phyloP scores from a whole-genome alignment of 2,329 filamentous ascomycete genomes.

The Colletotrichum sp. region DNA sequence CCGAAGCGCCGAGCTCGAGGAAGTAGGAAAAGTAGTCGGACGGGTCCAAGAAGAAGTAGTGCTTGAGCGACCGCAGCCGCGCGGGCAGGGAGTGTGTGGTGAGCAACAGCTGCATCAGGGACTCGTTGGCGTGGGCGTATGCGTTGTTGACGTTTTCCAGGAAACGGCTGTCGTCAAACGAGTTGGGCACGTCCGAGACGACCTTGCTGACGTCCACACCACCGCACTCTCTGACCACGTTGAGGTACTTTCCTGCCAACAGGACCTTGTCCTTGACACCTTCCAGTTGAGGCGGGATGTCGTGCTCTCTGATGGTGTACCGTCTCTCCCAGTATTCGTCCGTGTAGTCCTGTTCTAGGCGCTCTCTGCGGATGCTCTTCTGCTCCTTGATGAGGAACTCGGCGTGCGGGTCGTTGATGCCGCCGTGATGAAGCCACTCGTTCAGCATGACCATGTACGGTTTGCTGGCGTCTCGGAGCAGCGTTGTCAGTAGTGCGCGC shows the following conservation, averaged over 20 bases:
- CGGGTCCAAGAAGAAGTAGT: slow-evolving; percentile 98
- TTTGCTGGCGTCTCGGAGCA: slow-evolving; percentile 86
- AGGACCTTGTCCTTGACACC: slow-evolving; percentile 93
- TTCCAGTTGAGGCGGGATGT: slow-evolving; percentile 91
- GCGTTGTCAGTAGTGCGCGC: slow-evolving; percentile 77
- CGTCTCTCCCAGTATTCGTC: slow-evolving; percentile 99
- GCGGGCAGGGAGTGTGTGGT: slow-evolving; percentile 92
- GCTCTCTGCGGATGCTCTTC: slow-evolving; percentile 90
- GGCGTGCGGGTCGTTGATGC: slow-evolving; percentile 89
- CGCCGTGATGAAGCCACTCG: slow-evolving; percentile 96
- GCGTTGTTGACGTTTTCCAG: slow-evolving; percentile 95
- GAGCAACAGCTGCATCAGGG: slow-evolving; percentile 85
- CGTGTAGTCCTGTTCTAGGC: slow-evolving; percentile 93
- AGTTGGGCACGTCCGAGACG: slow-evolving; percentile 85
- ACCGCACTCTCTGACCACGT: slow-evolving; percentile 95
- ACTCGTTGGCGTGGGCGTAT: slow-evolving; percentile 95
- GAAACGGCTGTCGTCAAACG: slow-evolving; percentile 91
- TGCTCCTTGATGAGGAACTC: slow-evolving; percentile 97
- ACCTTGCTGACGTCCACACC: slow-evolving; percentile 93
- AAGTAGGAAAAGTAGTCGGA: slow-evolving; percentile 99
- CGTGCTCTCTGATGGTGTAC: slow-evolving; percentile 90
- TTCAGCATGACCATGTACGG: slow-evolving; percentile 99
- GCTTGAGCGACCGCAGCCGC: slow-evolving; percentile 88
- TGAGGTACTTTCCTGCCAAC: slow-evolving; percentile 95
- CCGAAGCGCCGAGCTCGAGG: slow-evolving; percentile 86